Evolutionary conservation across 2,329 filamentous ascomycete genomes (phyloP), one percentile per base, ranked within the genome.

Genomic region (Pezicula radicicola): DNA sequence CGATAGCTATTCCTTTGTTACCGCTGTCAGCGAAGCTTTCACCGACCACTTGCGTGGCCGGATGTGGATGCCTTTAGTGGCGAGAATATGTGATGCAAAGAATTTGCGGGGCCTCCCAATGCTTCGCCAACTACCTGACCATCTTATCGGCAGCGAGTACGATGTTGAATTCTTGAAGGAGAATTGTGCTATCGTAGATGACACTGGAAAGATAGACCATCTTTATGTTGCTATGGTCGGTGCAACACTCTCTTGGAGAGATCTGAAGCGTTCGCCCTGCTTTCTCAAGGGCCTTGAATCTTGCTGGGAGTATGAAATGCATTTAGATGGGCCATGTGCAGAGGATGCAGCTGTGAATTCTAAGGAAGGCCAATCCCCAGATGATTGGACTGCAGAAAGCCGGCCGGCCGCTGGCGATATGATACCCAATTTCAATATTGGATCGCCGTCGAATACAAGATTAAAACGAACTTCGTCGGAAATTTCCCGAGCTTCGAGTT

Each of bases 201-300:
- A 71, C 3, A 74, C 71, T 49, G 81, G 80, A 41, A 79, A 77
- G 57, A 77, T 83, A 21, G 78, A 83, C 58, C 81, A 80, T 18
- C 65, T 84, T 13, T 84, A 84, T 58, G 81, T 84, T 51, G 78
- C 80, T 50, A 79, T 82, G 77, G 68, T 72, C 12, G 62, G 72
- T 6, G 75, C 79, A 50, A 76, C 74, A 6, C 68, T 84, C n/a
- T 79, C 78, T 2, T 84, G 81, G 81, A 46, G 53, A 13, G 63
- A 67, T 28, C 66, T 84, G 28, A 72, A 71, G 49, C 68, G 72
- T 33, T 72, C 76, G 4, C 74, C 75, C 1, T 68, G 76, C 2
- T 78, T 74, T 55, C 66, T 79, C 6, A 70, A 77, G 12, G 79
- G 79, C 2, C 70, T 84, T 0, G 81, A 84, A 57, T 72, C 71